A percentile compares a stretch with the other conserved stretches of the same genome.
These are phyloP conservation scores for Ascochyta viciae-villosae DNA, from an alignment of 2,329 filamentous ascomycete genomes.

Conservation along the genomic window DNA sequence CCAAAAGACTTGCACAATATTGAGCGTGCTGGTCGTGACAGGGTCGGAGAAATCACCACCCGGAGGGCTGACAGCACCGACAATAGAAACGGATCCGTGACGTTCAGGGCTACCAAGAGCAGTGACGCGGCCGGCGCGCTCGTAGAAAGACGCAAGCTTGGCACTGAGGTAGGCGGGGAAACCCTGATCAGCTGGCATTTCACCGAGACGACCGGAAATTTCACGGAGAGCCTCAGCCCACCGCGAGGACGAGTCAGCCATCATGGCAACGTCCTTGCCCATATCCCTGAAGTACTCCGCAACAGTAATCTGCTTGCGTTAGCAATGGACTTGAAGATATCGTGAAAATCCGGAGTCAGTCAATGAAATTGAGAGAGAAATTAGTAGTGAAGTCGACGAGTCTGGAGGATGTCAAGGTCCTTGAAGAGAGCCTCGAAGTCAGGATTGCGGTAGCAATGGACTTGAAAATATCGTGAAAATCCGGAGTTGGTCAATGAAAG, in stretches of 20 bases:
- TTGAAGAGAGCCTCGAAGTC: no score
- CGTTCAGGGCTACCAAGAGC: slow-evolving; percentile 88
- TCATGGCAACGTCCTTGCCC: slow-evolving; percentile 98
- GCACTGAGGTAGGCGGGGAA: slow-evolving; percentile 97
- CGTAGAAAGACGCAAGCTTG: slow-evolving; percentile 98
- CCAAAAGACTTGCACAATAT: slow-evolving; percentile 99
- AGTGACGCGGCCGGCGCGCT: slow-evolving; percentile 88
- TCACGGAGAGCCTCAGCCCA: slow-evolving; percentile 99
- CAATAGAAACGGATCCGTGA: slow-evolving; percentile 92
- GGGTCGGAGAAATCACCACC: slow-evolving; percentile 99
- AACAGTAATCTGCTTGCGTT: no score
- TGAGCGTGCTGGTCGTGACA: slow-evolving; percentile 89
- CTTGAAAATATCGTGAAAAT: no score
- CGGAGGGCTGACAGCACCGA: slow-evolving; percentile 94
- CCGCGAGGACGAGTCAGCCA: slow-evolving; percentile 97
- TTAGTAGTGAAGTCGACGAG: no score
- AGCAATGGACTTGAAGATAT: no score
- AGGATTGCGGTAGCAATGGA: no score
- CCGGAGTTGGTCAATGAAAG: no score
- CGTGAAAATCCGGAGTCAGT: no score
- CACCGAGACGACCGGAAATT: slow-evolving; percentile 96
- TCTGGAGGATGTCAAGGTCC: no score
- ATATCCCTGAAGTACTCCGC: no score
- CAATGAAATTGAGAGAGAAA: no score
- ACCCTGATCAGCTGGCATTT: slow-evolving; percentile 99